Conservation (phyloP, 139 green algal species). For the Deuterostichococcus epilithicus region DNA sequence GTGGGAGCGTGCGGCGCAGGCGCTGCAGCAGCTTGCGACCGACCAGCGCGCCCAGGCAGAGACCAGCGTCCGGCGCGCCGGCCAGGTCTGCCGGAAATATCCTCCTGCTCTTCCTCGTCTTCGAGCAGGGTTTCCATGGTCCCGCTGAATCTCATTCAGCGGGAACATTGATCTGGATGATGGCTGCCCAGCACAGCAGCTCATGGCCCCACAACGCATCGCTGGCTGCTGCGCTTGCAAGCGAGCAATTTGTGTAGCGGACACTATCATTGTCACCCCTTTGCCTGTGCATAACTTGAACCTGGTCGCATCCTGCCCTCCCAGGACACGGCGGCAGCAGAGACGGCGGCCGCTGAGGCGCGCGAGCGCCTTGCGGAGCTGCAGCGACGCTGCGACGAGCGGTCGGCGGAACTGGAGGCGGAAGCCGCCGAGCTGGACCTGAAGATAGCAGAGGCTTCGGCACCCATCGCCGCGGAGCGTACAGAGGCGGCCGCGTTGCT, state of each 20-base stretch:
- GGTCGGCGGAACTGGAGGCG: neutral
- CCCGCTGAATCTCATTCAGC: no score
- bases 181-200: no score
- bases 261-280: no score
- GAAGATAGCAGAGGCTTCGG: slow-evolving; percentile 24
- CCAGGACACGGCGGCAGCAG: neutral
- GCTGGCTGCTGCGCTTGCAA: no score
- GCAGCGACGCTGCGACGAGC: neutral
- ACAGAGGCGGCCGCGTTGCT: slow-evolving; percentile 10
- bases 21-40: neutral
- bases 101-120: no score
- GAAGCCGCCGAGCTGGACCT: slow-evolving; percentile 5
- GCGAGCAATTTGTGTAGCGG: no score
- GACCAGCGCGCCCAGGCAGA: neutral
- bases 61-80: neutral
- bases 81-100: no score
- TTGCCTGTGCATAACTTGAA: no score
- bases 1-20: neutral
- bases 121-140: no score
- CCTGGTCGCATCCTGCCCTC: no score
- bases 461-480: slow-evolving; percentile 1
- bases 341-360: neutral
- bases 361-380: neutral
- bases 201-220: no score
- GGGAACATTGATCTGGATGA: no score